Conservation (phyloP, 2,329 filamentous ascomycete species). For the Alternaria tenuissima region DNA sequence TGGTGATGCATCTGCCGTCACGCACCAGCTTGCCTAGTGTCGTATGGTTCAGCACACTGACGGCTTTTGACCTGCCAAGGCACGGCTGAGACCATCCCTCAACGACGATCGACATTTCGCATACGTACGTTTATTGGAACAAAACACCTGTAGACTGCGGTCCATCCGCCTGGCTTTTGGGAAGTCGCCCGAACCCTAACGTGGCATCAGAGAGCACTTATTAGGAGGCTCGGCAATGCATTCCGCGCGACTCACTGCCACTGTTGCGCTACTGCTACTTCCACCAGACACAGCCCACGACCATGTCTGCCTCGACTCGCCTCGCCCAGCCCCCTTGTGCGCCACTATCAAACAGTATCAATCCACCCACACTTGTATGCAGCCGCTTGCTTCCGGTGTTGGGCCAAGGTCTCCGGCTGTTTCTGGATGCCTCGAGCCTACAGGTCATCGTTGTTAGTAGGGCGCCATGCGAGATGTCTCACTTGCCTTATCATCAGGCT, state of each 20-base stretch:
- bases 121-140: background rate
- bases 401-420: background rate
- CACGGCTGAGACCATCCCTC: background rate
- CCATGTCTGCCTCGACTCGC: background rate
- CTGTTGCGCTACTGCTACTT: background rate
- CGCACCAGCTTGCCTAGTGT: background rate
- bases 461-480: background rate
- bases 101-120: constrained; percentile 1
- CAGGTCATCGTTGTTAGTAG: background rate
- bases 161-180: background rate
- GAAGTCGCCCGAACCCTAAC: background rate
- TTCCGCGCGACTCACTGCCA: background rate
- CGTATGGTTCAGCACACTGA: background rate
- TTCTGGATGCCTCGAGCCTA: background rate
- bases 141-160: background rate
- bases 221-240: background rate
- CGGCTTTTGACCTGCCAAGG: background rate
- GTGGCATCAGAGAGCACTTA: background rate
- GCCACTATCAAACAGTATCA: background rate
- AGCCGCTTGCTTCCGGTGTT: background rate
- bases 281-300: background rate
- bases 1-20: background rate
- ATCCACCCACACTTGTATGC: background rate
- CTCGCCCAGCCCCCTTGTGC: background rate
- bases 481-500: background rate